A percentile compares a stretch with the other conserved stretches of the same genome.
phyloP scores from a whole-genome alignment of 805 yeast genomes.

The Candida coleopterorum region DNA sequence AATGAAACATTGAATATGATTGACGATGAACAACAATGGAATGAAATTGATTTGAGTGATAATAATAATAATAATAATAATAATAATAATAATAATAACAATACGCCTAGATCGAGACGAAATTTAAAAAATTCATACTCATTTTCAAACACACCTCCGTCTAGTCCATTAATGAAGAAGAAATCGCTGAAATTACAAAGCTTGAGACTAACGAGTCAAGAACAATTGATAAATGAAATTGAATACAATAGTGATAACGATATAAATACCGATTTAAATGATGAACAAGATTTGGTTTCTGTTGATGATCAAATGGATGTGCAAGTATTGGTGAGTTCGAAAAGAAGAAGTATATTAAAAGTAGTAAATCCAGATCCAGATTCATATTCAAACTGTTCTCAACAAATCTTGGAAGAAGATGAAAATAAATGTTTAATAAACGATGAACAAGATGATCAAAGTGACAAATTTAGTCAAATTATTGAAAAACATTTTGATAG shows the following conservation, averaged over 20 bases:
- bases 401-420: constrained; percentile 2
- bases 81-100: constrained; percentile 6
- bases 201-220: constrained; percentile 7
- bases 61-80: background rate
- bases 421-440: constrained; percentile 8
- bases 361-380: constrained; percentile 53
- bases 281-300: constrained; percentile 27
- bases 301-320: constrained; percentile 54
- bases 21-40: constrained; percentile 4
- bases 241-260: constrained; percentile 3
- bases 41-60: background rate
- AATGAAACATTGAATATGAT: constrained; percentile 19
- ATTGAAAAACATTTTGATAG: constrained; percentile 8
- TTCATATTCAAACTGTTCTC: background rate
- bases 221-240: constrained; percentile 4
- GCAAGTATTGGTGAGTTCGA: constrained; percentile 66
- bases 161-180: constrained; percentile 13
- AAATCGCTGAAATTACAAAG: constrained; percentile 7
- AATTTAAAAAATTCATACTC: constrained; percentile 21
- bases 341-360: constrained; percentile 53
- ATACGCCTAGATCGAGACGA: constrained; percentile 15
- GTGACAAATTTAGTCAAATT: constrained; percentile 5
- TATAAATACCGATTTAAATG: constrained; percentile 6
- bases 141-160: constrained; percentile 19
- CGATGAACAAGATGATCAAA: constrained; percentile 5